These are phyloP conservation scores for Thermochaetoides thermophila DNA, from an alignment of 495 filamentous ascomycete genomes.

Conservation along the genomic window DNA sequence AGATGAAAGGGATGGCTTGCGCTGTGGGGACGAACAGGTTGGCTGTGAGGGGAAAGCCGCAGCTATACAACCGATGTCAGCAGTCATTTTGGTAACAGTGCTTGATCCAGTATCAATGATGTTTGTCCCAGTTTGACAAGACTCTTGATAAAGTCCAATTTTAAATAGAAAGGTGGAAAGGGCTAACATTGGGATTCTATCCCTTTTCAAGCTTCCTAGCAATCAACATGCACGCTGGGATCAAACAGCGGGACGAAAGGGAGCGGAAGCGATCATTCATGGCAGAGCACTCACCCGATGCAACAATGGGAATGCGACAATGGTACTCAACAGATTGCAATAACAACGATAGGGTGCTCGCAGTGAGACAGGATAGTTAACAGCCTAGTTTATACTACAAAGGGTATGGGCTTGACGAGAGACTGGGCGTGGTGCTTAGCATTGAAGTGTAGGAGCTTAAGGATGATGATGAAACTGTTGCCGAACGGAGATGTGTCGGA, in stretches of 20 bases:
- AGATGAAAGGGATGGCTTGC: conserved; percentile 20
- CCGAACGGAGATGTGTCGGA: neutral
- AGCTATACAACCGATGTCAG: conserved; percentile 18
- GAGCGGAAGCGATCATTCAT: too few species aligned
- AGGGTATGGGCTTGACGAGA: neutral
- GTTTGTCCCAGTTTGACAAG: too few species aligned
- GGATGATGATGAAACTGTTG: conserved; percentile 1
- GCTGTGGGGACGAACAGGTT: conserved; percentile 20
- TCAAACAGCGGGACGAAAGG: too few species aligned
- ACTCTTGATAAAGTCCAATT: too few species aligned
- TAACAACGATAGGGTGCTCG: conserved; percentile 8
- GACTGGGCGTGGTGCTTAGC: conserved; percentile 1
- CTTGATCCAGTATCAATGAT: too few species aligned
- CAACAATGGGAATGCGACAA: too few species aligned
- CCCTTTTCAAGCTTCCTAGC: too few species aligned
- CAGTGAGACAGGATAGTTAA: neutral
- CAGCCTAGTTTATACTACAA: neutral
- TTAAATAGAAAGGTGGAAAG: too few species aligned
- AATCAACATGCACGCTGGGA: too few species aligned
- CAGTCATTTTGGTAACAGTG: conserved; percentile 8
- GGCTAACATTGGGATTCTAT: too few species aligned
- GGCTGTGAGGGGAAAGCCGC: conserved; percentile 28
- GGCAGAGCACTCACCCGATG: too few species aligned
- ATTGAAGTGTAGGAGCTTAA: neutral
- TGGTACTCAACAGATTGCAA: too few species aligned